phyloP scores from a whole-genome alignment of 2,329 filamentous ascomycete species.

The Dactylella cylindrospora region DNA sequence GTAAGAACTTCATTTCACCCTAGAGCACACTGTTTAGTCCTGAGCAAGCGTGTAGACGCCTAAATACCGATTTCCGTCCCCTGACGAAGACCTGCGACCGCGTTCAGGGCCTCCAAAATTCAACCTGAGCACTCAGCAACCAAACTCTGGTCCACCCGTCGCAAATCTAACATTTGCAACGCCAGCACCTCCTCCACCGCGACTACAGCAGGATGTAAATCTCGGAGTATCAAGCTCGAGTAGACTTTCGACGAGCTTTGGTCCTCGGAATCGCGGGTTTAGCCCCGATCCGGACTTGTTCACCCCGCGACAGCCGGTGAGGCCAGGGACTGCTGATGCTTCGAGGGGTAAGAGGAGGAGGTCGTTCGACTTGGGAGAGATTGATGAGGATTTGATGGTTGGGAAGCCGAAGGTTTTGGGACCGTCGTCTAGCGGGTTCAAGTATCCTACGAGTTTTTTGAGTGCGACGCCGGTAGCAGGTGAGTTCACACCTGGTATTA shows the following conservation, averaged over 20 bases:
- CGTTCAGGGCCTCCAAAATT: conserved; percentile 9
- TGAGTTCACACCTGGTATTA: neutral
- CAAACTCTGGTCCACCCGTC: conserved; percentile 2
- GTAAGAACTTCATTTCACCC: too few species aligned
- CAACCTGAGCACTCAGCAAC: neutral
- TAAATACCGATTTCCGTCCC: conserved; percentile 35
- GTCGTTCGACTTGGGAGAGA: conserved; percentile 42
- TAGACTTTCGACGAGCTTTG: neutral
- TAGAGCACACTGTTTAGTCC: neutral
- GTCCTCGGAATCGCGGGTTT: conserved; percentile 17
- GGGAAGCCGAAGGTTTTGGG: conserved; percentile 30
- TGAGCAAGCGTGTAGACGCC: conserved; percentile 10
- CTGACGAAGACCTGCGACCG: conserved; percentile 16
- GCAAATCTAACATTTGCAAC: conserved; percentile 21
- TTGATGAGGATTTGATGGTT: conserved; percentile 31
- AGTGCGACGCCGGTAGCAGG: conserved; percentile 10
- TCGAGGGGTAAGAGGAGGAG: conserved; percentile 20
- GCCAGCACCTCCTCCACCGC: conserved; percentile 11
- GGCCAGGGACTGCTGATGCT: neutral
- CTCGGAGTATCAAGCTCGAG: neutral
- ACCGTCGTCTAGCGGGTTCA: conserved; percentile 29
- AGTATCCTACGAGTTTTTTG: conserved; percentile 18
- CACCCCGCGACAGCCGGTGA: conserved; percentile 1
- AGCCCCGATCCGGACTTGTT: conserved; percentile 39
- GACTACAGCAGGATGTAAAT: neutral